Evolutionary conservation across 176 grass and related monocot species (phyloP), one percentile per base, ranked within the genome.

Genomic region (Musa acuminata): DNA sequence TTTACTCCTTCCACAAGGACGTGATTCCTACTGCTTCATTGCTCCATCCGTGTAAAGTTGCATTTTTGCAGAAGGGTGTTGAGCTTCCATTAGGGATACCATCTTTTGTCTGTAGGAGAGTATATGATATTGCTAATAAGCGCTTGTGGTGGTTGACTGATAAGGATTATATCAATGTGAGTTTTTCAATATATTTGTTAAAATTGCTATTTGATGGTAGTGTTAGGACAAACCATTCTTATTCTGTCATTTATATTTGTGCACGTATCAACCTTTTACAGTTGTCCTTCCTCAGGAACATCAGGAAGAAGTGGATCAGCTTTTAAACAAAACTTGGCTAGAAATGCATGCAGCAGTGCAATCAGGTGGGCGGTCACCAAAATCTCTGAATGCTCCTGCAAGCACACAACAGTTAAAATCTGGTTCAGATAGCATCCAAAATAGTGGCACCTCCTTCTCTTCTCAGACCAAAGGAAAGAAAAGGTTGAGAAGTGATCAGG

Each of bases 61-160:
- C 92, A 75, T 96, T 96, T 81, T 80, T 96, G 71, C 85, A 75
- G 50, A 92, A 96, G 82, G 86, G 92, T 55, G 72, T 74, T 57
- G 92, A 96, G 49, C 89, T 91, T 22, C 87, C 89, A 77, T 17
- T 75, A 80, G 89, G 89, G 59, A 85, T 64, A 80, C 81, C 89
- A 49, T 92, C 92, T 8, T 92, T 89, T 69, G 87, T 96, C 26
- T 96, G 92, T 77, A 69, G 92, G 74, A 84, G 89, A 8, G 87
- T 96, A 24, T 96, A 96, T 77, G 92, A 96, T 87, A 92, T 92
- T 69, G 82, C 91, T 72, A 87, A 89, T 76, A 96, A 85, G 78
- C 85, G 89, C 79, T 89, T 96, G 63, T 96, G 92, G 92, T 96
- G 92, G 92, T 87, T 96, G 75, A 92, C 92, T 43, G 92, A 96